Evolutionary conservation across 2,329 filamentous ascomycete species (phyloP).

Genomic region (Diaporthe sp.): DNA sequence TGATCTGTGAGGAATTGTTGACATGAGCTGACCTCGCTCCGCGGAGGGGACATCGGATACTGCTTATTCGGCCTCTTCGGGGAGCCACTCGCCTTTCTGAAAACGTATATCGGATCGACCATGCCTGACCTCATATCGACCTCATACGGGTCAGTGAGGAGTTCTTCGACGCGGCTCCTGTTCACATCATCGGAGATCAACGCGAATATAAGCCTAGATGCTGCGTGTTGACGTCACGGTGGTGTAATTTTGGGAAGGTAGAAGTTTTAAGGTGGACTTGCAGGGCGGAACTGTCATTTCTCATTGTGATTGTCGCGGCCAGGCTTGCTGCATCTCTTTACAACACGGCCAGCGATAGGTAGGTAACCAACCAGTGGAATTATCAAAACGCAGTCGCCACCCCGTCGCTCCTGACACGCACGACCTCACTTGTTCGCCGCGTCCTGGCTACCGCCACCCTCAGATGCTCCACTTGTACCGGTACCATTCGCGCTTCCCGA

Average conservation of each 20-base stretch:
- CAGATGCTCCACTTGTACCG: background rate
- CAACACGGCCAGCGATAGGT: background rate
- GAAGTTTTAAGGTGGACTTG: background rate
- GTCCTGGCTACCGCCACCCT: background rate
- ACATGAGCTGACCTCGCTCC: background rate
- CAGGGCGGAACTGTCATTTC: background rate
- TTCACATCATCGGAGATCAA: too few relatives aligned
- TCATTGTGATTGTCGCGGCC: background rate
- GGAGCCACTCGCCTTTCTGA: background rate
- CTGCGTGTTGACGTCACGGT: conserved; percentile 8
- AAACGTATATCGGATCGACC: background rate
- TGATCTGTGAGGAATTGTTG: background rate
- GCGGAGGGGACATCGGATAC: background rate
- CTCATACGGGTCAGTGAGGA: background rate
- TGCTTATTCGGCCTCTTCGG: background rate
- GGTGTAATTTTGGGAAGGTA: background rate
- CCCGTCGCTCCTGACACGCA: background rate
- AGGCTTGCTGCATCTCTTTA: background rate
- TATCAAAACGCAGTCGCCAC: background rate
- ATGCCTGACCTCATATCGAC: background rate
- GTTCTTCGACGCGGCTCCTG: background rate
- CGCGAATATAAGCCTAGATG: background rate
- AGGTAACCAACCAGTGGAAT: background rate
- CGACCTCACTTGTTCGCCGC: conserved; percentile 4
- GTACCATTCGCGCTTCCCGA: conserved; percentile 8